Base-by-base conservation (phyloP, 106 monocot genomes). In the Dendrobium officinale region DNA sequence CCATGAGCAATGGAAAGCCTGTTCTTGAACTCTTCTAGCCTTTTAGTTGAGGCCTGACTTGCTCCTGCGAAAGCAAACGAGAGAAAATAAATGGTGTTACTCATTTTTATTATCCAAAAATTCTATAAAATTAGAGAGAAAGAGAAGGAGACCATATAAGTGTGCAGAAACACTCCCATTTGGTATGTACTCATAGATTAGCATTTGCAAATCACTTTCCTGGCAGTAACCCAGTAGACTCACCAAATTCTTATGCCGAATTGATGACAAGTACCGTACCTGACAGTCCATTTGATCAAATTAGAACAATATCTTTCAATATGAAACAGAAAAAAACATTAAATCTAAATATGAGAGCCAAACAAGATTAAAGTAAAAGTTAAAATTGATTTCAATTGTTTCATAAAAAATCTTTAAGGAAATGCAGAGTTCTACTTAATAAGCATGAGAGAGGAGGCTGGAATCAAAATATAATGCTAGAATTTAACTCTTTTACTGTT, bases 1-100 rank as follows among this genome's bases (percentile, higher is more conserved):
- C 98, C 92, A 83, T 79, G 77, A 80, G 98, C 94, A 86, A 98
- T 95, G 49, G 82, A 91, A 85, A 95, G 98, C 89, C 94, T 90
- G 77, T 92, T 86, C 82, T 95, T 98, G 89, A 98, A 98, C 88
- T 98, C 97, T 37, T 98, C 51, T 78, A 95, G 82, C 74, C 75
- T 94, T 88, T 22, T 83, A 67, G 82, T 85, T 73, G 92, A 85
- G 42, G 54, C 79, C 73, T 92, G 87, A 80, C 84, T 84, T 24
- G 81, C n/a, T 80, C 94, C 94, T 98, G 75, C 19, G 84, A 70
- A 84, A 66, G 51, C 58, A 78, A 78, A 75, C 31, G 17, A 45
- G 44, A 61, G 43, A 6, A 43, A 2, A 67, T 47, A 68, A 64
- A 13, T 51, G 10, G 51, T 51, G 1, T 51, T 11, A 45, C 24